A percentile compares a stretch with the other conserved stretches of the same genome.
These are phyloP conservation scores for Triadica sebifera DNA, from an alignment of 345 rosid genomes.

Conservation along the genomic window DNA sequence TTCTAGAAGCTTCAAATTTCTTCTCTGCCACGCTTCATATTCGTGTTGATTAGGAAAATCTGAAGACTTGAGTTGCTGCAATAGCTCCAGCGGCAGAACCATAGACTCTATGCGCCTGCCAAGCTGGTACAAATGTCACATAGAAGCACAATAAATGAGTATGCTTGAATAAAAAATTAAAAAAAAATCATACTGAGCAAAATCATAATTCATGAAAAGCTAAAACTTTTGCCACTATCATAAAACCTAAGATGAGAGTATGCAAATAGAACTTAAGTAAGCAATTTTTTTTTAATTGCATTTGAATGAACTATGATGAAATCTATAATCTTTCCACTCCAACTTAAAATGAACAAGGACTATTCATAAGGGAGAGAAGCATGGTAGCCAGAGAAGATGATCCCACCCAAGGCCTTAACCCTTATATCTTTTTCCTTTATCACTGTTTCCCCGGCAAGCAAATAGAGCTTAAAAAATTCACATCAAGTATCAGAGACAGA, in stretches of 20 bases:
- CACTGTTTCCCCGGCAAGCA: background rate
- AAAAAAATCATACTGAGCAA: slow-evolving; percentile 3
- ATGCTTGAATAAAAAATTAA: background rate
- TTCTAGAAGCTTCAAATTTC: slow-evolving; percentile 80
- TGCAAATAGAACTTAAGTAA: background rate
- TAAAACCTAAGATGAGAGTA: background rate
- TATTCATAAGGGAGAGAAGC: background rate
- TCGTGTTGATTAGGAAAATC: slow-evolving; percentile 86
- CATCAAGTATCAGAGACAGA: background rate
- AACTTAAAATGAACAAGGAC: background rate
- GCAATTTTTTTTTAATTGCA: background rate
- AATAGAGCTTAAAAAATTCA: background rate
- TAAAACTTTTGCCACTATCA: background rate
- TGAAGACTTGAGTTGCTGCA: slow-evolving; percentile 82
- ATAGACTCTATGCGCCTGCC: slow-evolving; percentile 81
- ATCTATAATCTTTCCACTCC: background rate
- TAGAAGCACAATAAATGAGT: background rate
- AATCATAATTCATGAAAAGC: background rate
- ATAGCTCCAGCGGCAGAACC: slow-evolving; percentile 84
- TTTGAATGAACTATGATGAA: background rate
- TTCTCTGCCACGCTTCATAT: slow-evolving; percentile 79
- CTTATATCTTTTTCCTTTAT: background rate
- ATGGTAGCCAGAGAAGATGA: no score
- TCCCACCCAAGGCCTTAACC: no score
- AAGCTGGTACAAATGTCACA: slow-evolving; percentile 42